Base-by-base conservation (phyloP, 352 stramenopile species). In the Phytophthora colocasiae region DNA sequence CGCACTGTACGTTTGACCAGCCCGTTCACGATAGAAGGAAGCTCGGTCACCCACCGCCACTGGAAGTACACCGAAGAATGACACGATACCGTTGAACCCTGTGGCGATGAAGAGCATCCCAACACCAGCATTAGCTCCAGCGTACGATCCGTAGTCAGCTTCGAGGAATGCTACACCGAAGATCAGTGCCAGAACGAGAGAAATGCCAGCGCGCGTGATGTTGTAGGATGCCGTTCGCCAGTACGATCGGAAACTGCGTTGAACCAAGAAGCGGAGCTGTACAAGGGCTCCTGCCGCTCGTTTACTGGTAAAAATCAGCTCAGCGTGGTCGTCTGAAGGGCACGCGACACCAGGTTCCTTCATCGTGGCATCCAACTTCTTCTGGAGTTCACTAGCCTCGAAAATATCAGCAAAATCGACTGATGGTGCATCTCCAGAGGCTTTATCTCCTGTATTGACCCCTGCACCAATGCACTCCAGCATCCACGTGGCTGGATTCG, bases 401-500 rank as follows among this genome's bases (percentile, higher is more conserved):
- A 83, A 87, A 26, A 66, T 29, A 8, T 64, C 53, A 6, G 71
- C 79, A 52, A 87, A 87, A 22, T 87, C 74, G 7, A 64, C 26
- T 0, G 41, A 15, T 26, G 26, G 14, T 9, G 34, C 38, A 43
- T 58, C 49, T 50, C 26, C 50, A 53, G 19, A 38, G n/a, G 10
- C 54, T 36, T 62, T 61, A 34, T 49, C 46, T 36, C 48, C 36
- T 12, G 45, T 49, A 29, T 61, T 72, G 15, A 78, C 68, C 12
- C 78, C 86, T 2, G 77, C 80, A 10, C 80, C 78, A 39, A 87
- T 87, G 15, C 69, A 77, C 8, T 88, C 80, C 0, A 97, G 66
- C 88, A 97, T 96, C 88, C 89, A 97, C 6, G 88, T 96, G 14
- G 88, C 88, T 24, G 91, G 91, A 24, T 79, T 81, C 9, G 58